Percentiles rank a stretch among this genome's conserved stretches.
phyloP scores from a whole-genome alignment of 2,329 filamentous ascomycete genomes.

The Lojkania enalia region DNA sequence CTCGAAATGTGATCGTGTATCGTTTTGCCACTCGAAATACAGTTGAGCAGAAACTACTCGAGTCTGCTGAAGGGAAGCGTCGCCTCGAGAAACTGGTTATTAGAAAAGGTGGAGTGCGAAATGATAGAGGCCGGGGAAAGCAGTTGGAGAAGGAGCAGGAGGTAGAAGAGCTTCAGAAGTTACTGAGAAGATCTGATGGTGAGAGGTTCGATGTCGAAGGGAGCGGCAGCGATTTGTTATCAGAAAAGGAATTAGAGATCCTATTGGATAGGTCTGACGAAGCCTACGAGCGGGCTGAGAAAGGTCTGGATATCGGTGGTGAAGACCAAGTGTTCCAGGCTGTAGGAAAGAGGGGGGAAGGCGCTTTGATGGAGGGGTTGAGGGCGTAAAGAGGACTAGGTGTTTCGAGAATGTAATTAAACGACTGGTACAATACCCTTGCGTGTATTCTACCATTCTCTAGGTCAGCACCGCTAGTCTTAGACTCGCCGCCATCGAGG shows the following conservation, averaged over 20 bases:
- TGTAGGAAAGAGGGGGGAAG: constrained; percentile 73
- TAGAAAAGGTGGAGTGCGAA: constrained; percentile 75
- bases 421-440: too few species aligned
- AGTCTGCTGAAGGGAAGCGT: constrained; percentile 88
- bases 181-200: constrained; percentile 66
- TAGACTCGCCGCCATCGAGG: too few species aligned
- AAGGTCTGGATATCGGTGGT: constrained; percentile 72
- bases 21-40: constrained; percentile 91
- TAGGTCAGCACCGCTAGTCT: too few species aligned
- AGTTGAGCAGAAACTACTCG: constrained; percentile 83
- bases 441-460: too few species aligned
- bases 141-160: constrained; percentile 47
- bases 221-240: constrained; percentile 68
- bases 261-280: constrained; percentile 75
- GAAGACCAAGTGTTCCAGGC: constrained; percentile 65
- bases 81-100: constrained; percentile 94
- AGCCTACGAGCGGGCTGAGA: constrained; percentile 73
- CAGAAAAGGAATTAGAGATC: constrained; percentile 73
- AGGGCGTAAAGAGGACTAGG: constrained; percentile 32
- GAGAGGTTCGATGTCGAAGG: constrained; percentile 62
- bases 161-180: constrained; percentile 51
- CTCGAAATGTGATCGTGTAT: constrained; percentile 87
- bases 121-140: constrained; percentile 59
- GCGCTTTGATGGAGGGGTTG: constrained; percentile 54
- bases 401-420: too few species aligned